Conservation (phyloP, 306 rosid genomes). For the Rubus parviflorus region DNA sequence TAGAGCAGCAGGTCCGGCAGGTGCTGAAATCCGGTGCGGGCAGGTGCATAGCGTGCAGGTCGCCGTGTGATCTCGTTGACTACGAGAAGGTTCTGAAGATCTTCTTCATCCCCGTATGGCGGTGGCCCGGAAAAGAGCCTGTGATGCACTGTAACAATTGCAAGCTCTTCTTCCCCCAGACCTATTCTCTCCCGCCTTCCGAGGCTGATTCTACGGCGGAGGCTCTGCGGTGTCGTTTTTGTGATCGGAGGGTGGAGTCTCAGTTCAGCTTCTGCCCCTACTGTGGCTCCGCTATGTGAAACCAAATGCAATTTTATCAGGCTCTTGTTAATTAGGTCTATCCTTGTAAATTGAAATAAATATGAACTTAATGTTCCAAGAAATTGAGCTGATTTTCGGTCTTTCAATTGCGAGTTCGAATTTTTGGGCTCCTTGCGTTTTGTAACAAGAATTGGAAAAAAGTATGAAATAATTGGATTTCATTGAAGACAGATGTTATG, state of each 20-base stretch:
- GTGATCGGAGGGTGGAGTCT: constrained; percentile 54
- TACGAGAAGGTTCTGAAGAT: constrained; percentile 81
- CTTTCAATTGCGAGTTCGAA: neutral
- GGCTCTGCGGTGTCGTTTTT: constrained; percentile 54
- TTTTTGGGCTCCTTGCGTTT: neutral
- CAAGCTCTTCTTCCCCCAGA: constrained; percentile 56
- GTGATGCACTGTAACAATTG: constrained; percentile 58
- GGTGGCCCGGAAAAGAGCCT: constrained; percentile 79
- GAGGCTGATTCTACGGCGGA: constrained; percentile 17
- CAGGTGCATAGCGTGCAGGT: constrained; percentile 58
- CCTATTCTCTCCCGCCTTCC: constrained; percentile 47
- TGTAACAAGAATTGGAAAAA: neutral
- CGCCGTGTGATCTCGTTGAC: constrained; percentile 65
- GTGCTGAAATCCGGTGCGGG: constrained; percentile 67
- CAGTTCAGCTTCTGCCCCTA: constrained; percentile 76
- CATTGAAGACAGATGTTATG: neutral
- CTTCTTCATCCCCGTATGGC: constrained; percentile 85
- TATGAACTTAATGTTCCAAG: neutral
- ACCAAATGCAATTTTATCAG: neutral
- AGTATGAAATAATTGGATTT: neutral
- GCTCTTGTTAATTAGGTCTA: neutral
- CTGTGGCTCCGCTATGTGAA: constrained; percentile 65
- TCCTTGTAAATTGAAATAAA: neutral
- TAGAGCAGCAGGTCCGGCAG: constrained; percentile 70
- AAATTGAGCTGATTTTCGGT: neutral